phyloP scores from a whole-genome alignment of 2,329 filamentous ascomycete species.

The Ceratocystis cacaofunesta region DNA sequence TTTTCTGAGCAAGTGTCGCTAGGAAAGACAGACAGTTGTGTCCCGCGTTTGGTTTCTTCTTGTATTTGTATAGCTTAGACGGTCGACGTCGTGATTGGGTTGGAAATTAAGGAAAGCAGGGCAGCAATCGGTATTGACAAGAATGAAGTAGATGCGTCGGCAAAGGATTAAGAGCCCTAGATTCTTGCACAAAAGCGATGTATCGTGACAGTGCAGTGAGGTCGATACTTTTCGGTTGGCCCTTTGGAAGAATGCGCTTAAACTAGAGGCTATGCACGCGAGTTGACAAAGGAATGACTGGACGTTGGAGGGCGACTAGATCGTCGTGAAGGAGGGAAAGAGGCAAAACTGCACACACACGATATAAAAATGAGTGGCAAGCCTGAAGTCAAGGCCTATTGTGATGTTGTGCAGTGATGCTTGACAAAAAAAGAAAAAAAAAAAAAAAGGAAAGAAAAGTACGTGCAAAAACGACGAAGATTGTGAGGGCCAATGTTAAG shows the following conservation, averaged over 20 bases:
- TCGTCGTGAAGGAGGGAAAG: conserved; percentile 16
- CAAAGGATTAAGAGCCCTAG: not conserved
- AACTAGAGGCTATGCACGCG: not conserved
- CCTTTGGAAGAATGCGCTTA: not conserved
- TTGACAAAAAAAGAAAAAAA: conserved; percentile 19
- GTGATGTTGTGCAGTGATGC: conserved; percentile 6
- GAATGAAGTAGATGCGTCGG: not conserved
- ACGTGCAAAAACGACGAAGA: conserved; percentile 5
- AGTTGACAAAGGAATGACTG: not conserved
- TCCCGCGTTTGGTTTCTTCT: not conserved
- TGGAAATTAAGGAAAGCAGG: conserved; percentile 2
- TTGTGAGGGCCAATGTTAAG: not conserved
- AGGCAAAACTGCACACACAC: conserved; percentile 19
- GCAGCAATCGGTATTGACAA: not conserved
- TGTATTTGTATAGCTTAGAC: not conserved
- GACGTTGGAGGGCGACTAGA: not conserved
- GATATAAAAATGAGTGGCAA: conserved; percentile 38
- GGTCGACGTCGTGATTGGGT: conserved; percentile 8
- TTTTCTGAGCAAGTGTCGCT: not conserved
- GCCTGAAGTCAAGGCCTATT: conserved; percentile 39
- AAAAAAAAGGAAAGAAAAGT: conserved; percentile 20
- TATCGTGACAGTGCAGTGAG: not conserved
- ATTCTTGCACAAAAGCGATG: not conserved
- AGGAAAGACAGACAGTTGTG: not conserved
- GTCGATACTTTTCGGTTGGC: not conserved